Percentiles rank a stretch among this genome's conserved stretches.
These are phyloP conservation scores for Kodamaea hsintzibuensis DNA, from an alignment of 805 yeast genomes.

Conservation along the genomic window DNA sequence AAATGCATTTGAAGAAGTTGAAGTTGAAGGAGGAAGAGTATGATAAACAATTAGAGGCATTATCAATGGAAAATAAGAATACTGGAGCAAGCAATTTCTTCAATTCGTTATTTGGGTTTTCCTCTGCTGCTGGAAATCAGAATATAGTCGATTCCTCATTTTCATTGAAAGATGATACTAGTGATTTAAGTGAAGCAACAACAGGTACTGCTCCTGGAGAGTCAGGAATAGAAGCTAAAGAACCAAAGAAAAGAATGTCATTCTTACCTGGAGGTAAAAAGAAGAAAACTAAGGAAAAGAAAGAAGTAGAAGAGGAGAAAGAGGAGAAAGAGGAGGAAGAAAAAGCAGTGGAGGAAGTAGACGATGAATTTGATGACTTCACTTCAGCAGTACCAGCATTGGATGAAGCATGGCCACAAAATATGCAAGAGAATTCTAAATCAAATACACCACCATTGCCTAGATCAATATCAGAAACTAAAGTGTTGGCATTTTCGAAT, in stretches of 20 bases:
- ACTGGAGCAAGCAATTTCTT: constrained; percentile 26
- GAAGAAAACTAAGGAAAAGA: not conserved
- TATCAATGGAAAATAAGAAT: constrained; percentile 22
- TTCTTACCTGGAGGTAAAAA: not conserved
- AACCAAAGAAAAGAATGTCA: not conserved
- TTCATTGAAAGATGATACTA: not conserved
- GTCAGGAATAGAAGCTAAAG: not conserved
- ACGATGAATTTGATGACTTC: constrained; percentile 27
- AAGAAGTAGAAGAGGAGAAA: constrained; percentile 1
- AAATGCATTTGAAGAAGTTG: constrained; percentile 33
- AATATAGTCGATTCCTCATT: not conserved
- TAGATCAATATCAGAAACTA: not conserved
- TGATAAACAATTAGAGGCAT: constrained; percentile 30
- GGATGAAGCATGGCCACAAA: not conserved
- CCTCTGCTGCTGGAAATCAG: not conserved
- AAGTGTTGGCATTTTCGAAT: not conserved
- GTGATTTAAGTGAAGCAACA: not conserved
- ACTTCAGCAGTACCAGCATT: constrained; percentile 11
- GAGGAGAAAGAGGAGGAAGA: constrained; percentile 2
- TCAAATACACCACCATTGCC: not conserved
- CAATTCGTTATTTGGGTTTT: constrained; percentile 32
- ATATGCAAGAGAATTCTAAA: not conserved
- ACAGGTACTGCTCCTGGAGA: not conserved
- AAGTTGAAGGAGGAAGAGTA: constrained; percentile 41
- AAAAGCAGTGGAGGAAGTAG: constrained; percentile 8